A percentile compares a stretch with the other conserved stretches of the same genome.
Conservation (phyloP, 2,329 filamentous ascomycete genomes). For the Venturia nashicola region DNA sequence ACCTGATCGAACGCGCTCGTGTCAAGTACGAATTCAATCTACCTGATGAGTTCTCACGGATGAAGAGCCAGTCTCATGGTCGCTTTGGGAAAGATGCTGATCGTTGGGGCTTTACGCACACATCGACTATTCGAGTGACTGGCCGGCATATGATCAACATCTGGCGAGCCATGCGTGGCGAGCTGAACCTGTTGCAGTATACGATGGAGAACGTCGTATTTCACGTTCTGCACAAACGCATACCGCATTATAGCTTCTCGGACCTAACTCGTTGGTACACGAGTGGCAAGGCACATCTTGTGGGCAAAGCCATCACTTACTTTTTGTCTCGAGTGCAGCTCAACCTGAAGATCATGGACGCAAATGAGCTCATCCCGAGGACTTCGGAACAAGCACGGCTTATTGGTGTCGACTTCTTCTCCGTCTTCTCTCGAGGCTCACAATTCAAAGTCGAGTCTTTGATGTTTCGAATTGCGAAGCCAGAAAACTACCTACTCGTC, state of each 20-base stretch:
- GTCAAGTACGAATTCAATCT: slow-evolving; percentile 82
- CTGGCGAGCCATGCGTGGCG: slow-evolving; percentile 90
- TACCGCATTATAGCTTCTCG: slow-evolving; percentile 74
- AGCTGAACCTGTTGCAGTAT: slow-evolving; percentile 84
- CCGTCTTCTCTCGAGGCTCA: slow-evolving; percentile 85
- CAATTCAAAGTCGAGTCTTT: slow-evolving; percentile 98
- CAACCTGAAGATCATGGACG: slow-evolving; percentile 81
- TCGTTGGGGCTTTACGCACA: slow-evolving; percentile 87
- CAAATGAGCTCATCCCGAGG: slow-evolving; percentile 75
- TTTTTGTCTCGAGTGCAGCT: slow-evolving; percentile 65
- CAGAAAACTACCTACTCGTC: slow-evolving; percentile 82
- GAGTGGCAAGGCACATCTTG: slow-evolving; percentile 53
- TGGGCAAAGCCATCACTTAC: slow-evolving; percentile 66
- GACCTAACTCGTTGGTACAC: slow-evolving; percentile 75
- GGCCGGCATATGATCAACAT: slow-evolving; percentile 95
- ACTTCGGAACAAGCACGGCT: slow-evolving; percentile 91
- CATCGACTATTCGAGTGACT: slow-evolving; percentile 83
- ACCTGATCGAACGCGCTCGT: slow-evolving; percentile 78
- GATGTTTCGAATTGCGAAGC: slow-evolving; percentile 97
- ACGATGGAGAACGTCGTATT: slow-evolving; percentile 94
- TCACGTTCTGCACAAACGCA: slow-evolving; percentile 73
- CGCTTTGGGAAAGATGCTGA: slow-evolving; percentile 78
- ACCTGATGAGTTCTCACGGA: slow-evolving; percentile 80
- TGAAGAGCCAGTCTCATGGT: slow-evolving; percentile 72
- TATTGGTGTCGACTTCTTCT: slow-evolving; percentile 91